Evolutionary conservation across 1,139 yeast genomes (phyloP).

Genomic region (Taiozyma sp.): DNA sequence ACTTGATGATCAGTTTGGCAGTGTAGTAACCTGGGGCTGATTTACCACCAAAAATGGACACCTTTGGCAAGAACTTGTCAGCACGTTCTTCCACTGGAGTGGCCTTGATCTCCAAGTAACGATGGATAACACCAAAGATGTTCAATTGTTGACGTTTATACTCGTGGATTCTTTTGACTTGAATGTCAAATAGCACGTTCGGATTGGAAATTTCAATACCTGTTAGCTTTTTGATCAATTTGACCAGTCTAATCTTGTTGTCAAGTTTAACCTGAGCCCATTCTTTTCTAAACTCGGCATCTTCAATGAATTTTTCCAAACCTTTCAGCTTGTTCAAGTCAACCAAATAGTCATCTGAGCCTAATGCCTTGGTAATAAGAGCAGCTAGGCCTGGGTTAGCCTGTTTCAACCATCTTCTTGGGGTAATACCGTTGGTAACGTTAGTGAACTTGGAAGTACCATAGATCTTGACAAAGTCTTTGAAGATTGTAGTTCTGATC

Average conservation of each 20-base stretch:
- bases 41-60: slow-evolving; percentile 86
- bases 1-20: slow-evolving; percentile 87
- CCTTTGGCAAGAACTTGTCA: slow-evolving; percentile 65
- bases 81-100: slow-evolving; percentile 64
- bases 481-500: slow-evolving; percentile 83
- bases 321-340: slow-evolving; percentile 65
- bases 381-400: slow-evolving; percentile 80
- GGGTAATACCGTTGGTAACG: slow-evolving; percentile 94
- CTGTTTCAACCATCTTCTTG: slow-evolving; percentile 94
- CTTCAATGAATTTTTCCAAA: slow-evolving; percentile 64
- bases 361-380: slow-evolving; percentile 67
- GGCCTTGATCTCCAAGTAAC: slow-evolving; percentile 73
- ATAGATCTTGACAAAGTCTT: slow-evolving; percentile 79
- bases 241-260: slow-evolving; percentile 71
- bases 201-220: slow-evolving; percentile 67
- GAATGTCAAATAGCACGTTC: slow-evolving; percentile 79
- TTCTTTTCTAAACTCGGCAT: slow-evolving; percentile 56
- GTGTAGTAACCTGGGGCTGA: slow-evolving; percentile 96
- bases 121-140: slow-evolving; percentile 81
- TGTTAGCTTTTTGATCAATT: slow-evolving; percentile 60
- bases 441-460: slow-evolving; percentile 84
- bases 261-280: slow-evolving; percentile 72
- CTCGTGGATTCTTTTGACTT: slow-evolving; percentile 93
- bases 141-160: slow-evolving; percentile 94
- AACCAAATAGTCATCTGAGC: slow-evolving; percentile 66